Percentiles rank a stretch among this genome's conserved stretches.
phyloP scores from a whole-genome alignment of 2,329 filamentous ascomycete genomes.

The Orbilia javanica region DNA sequence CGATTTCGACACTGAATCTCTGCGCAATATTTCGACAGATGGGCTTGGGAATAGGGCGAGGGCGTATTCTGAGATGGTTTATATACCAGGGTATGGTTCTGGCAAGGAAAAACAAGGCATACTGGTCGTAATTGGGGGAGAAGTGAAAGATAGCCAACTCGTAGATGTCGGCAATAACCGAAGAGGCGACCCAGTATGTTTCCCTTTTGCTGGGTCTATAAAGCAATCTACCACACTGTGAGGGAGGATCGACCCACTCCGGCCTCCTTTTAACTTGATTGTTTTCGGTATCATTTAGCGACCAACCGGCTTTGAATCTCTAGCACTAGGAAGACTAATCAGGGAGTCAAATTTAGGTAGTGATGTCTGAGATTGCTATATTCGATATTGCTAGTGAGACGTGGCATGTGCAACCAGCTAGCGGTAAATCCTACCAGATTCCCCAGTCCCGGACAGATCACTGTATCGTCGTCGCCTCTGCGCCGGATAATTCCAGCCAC shows the following conservation, averaged over 20 bases:
- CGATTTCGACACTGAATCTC: slow-evolving; percentile 34
- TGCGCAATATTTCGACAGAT: slow-evolving; percentile 43
- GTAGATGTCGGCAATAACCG: slow-evolving; percentile 38
- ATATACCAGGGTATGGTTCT: slow-evolving; percentile 31
- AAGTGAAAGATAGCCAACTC: slow-evolving; percentile 42
- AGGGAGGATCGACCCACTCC: no score
- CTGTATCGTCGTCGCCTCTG: slow-evolving; percentile 25
- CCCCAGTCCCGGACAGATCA: slow-evolving; percentile 32
- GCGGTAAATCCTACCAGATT: slow-evolving; percentile 27
- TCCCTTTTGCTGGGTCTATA: neutral
- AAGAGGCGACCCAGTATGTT: slow-evolving; percentile 42
- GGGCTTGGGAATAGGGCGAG: slow-evolving; percentile 28
- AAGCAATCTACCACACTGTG: no score
- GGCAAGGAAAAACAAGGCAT: slow-evolving; percentile 22
- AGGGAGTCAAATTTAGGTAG: slow-evolving; percentile 9
- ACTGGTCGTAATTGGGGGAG: slow-evolving; percentile 30
- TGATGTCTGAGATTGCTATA: slow-evolving; percentile 43
- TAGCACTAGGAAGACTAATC: neutral
- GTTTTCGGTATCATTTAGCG: no score
- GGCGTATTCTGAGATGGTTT: slow-evolving; percentile 41
- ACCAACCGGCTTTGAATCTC: neutral
- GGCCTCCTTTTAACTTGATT: no score
- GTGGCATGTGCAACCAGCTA: slow-evolving; percentile 40
- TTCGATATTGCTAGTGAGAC: slow-evolving; percentile 33
- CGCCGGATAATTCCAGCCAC: slow-evolving; percentile 34